Percentiles rank a stretch among this genome's conserved stretches.
Conservation (phyloP, 495 filamentous ascomycete species). For the Diplogelasinospora grovesii region DNA sequence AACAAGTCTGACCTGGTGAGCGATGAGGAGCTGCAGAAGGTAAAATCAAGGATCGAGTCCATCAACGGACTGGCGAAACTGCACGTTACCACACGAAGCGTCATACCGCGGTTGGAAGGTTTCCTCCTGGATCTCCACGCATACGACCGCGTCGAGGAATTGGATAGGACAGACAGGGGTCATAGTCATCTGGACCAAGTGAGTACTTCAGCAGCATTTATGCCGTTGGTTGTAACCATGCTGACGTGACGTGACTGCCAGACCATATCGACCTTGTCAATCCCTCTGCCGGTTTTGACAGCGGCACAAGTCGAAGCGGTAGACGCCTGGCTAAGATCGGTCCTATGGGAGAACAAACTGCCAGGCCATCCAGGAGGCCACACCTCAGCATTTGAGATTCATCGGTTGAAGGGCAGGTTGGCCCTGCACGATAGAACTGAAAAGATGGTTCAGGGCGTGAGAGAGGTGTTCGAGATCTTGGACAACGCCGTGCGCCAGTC, state of each 20-base stretch:
- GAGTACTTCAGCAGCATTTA: conserved; percentile 23
- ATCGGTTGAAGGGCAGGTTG: conserved; percentile 78
- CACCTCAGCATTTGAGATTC: conserved; percentile 56
- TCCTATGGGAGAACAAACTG: conserved; percentile 75
- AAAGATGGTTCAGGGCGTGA: conserved; percentile 83
- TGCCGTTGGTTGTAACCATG: neutral
- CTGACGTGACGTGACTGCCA: conserved; percentile 24
- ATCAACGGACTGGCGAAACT: conserved; percentile 91
- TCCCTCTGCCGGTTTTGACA: conserved; percentile 53
- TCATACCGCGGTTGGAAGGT: conserved; percentile 74
- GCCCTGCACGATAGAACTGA: conserved; percentile 51
- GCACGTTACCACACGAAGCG: conserved; percentile 70
- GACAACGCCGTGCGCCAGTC: conserved; percentile 44
- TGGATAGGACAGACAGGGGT: conserved; percentile 60
- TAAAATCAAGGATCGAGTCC: conserved; percentile 60
- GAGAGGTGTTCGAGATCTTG: conserved; percentile 87
- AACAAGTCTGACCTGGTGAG: conserved; percentile 94
- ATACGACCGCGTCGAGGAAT: conserved; percentile 69
- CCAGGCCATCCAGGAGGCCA: conserved; percentile 32
- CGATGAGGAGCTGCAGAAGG: conserved; percentile 53
- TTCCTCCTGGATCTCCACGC: conserved; percentile 86
- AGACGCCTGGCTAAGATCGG: conserved; percentile 74
- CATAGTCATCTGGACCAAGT: conserved; percentile 83
- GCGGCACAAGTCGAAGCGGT: conserved; percentile 48
- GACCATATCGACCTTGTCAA: conserved; percentile 81